Conservation (phyloP, 2,329 filamentous ascomycete genomes). For the Neofusicoccum laricinum region DNA sequence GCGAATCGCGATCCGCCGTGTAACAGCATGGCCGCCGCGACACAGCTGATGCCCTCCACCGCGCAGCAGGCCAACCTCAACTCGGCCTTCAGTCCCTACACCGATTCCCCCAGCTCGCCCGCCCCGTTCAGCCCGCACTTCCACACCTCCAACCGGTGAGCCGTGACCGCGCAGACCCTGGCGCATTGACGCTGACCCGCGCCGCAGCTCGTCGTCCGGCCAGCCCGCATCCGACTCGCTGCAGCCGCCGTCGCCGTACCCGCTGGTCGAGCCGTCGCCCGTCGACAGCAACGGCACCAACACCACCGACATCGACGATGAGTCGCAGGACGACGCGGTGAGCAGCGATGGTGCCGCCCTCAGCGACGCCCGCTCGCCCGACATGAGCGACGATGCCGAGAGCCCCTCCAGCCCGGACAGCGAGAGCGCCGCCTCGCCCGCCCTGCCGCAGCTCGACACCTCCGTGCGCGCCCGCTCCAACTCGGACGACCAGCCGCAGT, state of each 20-base stretch:
- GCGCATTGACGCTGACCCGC: slow-evolving; percentile 21
- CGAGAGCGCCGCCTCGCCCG: slow-evolving; percentile 27
- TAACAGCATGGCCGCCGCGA: slow-evolving; percentile 35
- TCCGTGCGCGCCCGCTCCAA: slow-evolving; percentile 45
- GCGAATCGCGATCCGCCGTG: slow-evolving; percentile 4
- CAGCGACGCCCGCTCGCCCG: slow-evolving; percentile 25
- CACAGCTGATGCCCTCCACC: slow-evolving; percentile 44
- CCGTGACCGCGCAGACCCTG: slow-evolving; percentile 44
- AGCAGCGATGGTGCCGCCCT: slow-evolving; percentile 31
- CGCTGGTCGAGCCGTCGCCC: slow-evolving; percentile 74
- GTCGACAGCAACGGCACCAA: slow-evolving; percentile 83
- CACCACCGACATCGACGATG: slow-evolving; percentile 77
- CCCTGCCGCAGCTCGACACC: slow-evolving; percentile 46
- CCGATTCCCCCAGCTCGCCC: slow-evolving; percentile 50
- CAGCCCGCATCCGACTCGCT: slow-evolving; percentile 42
- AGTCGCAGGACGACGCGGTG: slow-evolving; percentile 58
- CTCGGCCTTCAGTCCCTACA: slow-evolving; percentile 51
- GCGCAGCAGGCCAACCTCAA: slow-evolving; percentile 32
- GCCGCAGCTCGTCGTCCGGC: slow-evolving; percentile 1
- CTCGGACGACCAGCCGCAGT: slow-evolving; percentile 74
- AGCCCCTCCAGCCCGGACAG: slow-evolving; percentile 27
- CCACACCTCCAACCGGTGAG: slow-evolving; percentile 40
- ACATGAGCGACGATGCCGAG: slow-evolving; percentile 34
- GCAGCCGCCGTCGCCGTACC: slow-evolving; percentile 51
- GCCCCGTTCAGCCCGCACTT: slow-evolving; percentile 41